Evolutionary conservation across 768 basidiomycete species (phyloP).

Genomic region (Mrakia frigida): DNA sequence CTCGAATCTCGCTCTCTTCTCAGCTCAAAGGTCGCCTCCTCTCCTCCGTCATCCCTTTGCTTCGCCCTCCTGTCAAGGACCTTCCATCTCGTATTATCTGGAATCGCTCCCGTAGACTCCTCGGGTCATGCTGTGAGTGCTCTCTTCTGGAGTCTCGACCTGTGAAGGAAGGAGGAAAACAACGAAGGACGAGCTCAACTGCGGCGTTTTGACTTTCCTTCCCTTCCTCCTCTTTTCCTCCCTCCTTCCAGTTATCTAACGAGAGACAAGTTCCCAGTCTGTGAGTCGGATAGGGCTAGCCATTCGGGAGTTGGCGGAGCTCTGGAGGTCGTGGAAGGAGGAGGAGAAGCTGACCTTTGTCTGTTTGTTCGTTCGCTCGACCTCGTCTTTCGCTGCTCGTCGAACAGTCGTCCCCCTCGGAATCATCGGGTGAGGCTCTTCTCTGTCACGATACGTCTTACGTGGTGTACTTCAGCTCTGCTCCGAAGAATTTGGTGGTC

Average conservation of each 20-base stretch:
- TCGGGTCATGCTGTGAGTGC: no score
- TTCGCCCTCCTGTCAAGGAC: no score
- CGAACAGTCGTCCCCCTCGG: slow-evolving; percentile 54
- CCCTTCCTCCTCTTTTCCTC: not conserved
- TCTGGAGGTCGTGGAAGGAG: not conserved
- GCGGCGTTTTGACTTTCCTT: not conserved
- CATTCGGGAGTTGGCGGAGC: not conserved
- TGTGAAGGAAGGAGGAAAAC: no score
- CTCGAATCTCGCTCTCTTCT: no score
- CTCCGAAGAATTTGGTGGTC: slow-evolving; percentile 44
- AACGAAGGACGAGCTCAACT: not conserved
- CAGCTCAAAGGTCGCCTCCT: no score
- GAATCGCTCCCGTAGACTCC: no score
- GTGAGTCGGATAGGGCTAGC: slow-evolving; percentile 53
- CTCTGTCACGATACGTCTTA: no score
- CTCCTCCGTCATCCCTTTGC: no score
- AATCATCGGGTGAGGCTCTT: slow-evolving; percentile 41
- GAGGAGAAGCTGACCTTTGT: not conserved
- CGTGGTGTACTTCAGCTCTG: not conserved
- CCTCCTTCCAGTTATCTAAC: slow-evolving; percentile 59
- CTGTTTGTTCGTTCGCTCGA: not conserved
- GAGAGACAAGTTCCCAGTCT: slow-evolving; percentile 82
- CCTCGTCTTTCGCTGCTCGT: slow-evolving; percentile 21
- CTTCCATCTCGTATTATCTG: no score
- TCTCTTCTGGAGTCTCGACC: no score